Evolutionary conservation across 345 rosid species (phyloP).

Genomic region (Dimocarpus longan): DNA sequence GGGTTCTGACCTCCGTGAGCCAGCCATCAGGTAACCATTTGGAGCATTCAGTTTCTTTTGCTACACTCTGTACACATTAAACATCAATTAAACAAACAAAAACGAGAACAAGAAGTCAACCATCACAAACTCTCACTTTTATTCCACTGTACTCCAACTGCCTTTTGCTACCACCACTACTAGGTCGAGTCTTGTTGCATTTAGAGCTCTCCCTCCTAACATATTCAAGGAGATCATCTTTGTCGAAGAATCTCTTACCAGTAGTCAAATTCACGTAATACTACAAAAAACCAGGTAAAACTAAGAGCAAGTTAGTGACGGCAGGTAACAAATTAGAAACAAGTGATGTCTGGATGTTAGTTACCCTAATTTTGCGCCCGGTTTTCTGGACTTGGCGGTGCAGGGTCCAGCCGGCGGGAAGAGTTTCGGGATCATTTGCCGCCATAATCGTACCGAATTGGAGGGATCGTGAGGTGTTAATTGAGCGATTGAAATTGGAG

Average conservation of each 20-base stretch:
- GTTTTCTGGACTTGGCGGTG: conserved; percentile 42
- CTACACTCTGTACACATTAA: conserved; percentile 20
- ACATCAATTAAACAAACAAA: background rate
- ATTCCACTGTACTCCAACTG: conserved; percentile 9
- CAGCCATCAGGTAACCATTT: conserved; percentile 51
- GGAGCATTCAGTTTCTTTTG: conserved; percentile 25
- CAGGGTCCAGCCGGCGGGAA: conserved; percentile 55
- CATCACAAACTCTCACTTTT: conserved; percentile 28
- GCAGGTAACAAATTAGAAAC: background rate
- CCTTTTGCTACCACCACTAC: background rate
- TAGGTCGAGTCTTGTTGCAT: conserved; percentile 16
- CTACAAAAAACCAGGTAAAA: conserved; percentile 37
- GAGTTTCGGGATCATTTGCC: conserved; percentile 40
- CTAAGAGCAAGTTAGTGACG: background rate
- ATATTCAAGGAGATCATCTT: conserved; percentile 49
- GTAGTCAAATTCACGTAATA: conserved; percentile 44
- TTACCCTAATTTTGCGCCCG: conserved; percentile 55
- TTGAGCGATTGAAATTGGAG: background rate
- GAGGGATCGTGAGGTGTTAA: background rate
- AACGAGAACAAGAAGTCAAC: too few species aligned
- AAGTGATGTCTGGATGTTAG: background rate
- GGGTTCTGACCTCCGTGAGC: conserved; percentile 31
- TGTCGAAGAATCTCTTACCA: conserved; percentile 46
- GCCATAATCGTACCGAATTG: conserved; percentile 12
- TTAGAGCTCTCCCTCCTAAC: conserved; percentile 20